Conservation (phyloP, 805 yeast genomes). For the Metschnikowia drakensbergensis region DNA sequence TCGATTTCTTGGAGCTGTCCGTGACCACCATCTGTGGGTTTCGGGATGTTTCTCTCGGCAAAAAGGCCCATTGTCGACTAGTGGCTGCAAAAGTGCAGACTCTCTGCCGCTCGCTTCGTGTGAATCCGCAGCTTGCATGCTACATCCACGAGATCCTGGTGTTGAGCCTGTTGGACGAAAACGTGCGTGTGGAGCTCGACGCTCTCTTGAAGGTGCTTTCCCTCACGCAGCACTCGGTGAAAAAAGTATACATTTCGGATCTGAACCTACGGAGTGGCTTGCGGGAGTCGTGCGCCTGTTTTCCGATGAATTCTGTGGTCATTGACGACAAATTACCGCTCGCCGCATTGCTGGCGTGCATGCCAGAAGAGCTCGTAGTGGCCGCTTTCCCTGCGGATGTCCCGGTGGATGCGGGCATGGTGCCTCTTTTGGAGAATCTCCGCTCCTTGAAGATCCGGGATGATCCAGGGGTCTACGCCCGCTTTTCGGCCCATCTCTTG, state of each 20-base stretch:
- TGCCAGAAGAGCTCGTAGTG: constrained; percentile 12
- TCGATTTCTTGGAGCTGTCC: constrained; percentile 22
- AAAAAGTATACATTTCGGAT: constrained; percentile 20
- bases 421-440: constrained; percentile 8
- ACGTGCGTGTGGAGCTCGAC: not conserved
- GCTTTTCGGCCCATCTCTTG: constrained; percentile 6
- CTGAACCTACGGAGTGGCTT: constrained; percentile 5
- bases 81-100: constrained; percentile 38
- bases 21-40: constrained; percentile 28
- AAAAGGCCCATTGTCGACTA: constrained; percentile 22
- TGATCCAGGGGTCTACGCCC: constrained; percentile 7
- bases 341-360: not conserved
- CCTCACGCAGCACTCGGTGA: constrained; percentile 8
- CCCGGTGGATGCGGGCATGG: not conserved
- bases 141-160: constrained; percentile 8
- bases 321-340: constrained; percentile 19
- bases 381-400: constrained; percentile 7
- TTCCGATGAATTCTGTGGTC: constrained; percentile 17
- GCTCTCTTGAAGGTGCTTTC: constrained; percentile 6
- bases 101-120: constrained; percentile 33
- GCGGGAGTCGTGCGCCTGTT: constrained; percentile 10
- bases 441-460: constrained; percentile 8
- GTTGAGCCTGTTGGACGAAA: constrained; percentile 1
- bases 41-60: constrained; percentile 11
- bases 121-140: constrained; percentile 30